phyloP scores from a whole-genome alignment of 2,329 filamentous ascomycete species.

The Fusarium sp. region DNA sequence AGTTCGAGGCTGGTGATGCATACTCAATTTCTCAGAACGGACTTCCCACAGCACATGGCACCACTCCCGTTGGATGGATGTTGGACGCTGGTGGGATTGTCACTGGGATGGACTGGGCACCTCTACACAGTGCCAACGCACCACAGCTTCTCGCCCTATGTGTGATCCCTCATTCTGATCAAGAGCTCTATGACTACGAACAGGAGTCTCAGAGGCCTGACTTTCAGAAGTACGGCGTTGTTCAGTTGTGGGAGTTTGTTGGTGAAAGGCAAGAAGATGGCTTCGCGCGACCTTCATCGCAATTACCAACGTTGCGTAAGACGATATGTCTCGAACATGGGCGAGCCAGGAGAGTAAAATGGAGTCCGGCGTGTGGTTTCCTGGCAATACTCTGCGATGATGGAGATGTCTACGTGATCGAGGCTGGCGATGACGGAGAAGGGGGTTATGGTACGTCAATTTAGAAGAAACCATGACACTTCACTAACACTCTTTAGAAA shows the following conservation, averaged over 20 bases:
- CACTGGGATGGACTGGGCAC: conserved; percentile 67
- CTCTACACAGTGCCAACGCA: conserved; percentile 51
- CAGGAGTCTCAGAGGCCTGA: conserved; percentile 54
- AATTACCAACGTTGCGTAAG: conserved; percentile 56
- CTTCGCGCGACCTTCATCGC: conserved; percentile 53
- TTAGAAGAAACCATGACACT: not conserved
- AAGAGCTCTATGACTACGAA: conserved; percentile 59
- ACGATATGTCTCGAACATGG: conserved; percentile 66
- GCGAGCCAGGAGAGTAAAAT: conserved; percentile 64
- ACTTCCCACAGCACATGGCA: conserved; percentile 48
- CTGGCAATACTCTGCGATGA: conserved; percentile 66
- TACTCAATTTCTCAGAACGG: conserved; percentile 49
- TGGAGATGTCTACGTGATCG: conserved; percentile 64
- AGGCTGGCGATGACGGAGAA: conserved; percentile 53
- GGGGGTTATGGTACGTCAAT: conserved; percentile 57
- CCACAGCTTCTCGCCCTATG: conserved; percentile 66
- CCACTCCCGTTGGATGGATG: conserved; percentile 62
- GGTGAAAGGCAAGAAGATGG: conserved; percentile 50
- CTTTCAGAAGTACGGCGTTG: conserved; percentile 59
- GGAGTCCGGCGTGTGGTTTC: conserved; percentile 65
- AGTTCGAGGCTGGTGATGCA: conserved; percentile 48
- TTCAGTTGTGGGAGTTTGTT: conserved; percentile 67
- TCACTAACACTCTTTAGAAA: conserved; percentile 56
- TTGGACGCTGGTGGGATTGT: conserved; percentile 68
- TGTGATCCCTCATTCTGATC: conserved; percentile 64